Base-by-base conservation (phyloP, 1,139 yeast species). In the Debaryomyces fabryi region DNA sequence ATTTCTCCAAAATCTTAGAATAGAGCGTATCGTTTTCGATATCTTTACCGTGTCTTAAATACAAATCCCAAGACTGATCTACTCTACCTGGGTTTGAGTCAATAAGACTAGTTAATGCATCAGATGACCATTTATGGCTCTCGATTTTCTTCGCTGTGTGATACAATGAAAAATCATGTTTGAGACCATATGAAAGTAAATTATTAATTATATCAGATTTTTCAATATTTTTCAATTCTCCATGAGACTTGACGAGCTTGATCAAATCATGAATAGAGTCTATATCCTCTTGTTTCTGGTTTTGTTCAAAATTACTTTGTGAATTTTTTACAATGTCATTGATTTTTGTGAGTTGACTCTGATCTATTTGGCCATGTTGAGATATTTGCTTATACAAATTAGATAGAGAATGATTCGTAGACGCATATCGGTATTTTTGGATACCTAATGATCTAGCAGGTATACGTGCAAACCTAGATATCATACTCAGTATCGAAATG, bases 61-160 rank as follows among this genome's bases (percentile, higher is more conserved):
- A 64, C 36, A 76, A 56, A 16, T 74, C 78, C 63, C 67, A 62
- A 29, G 74, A 60, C 24, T 60, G 53, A 49, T 63, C 65, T 1
- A 71, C 79, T 49, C 81, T 57, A 16, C 78, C 79, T 0, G 79
- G 79, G 50, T 76, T 76, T 27, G 61, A 54, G 10, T 56, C 52
- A 13, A 76, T 64, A 18, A 73, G 58, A 13, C 63, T 52, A 15
- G 55, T 43, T n/a, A 68, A 51, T n/a, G 68, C 59, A 4, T 51
- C 55, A 6, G 51, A 35, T 1, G 55, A 47, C 35, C 58, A 47
- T 39, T 53, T 48, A 44, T 60, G 64, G 36, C 56, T 59, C 40
- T 46, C 43, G 9, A 51, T 33, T 24, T 63, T 63, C 1, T 52
- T 27, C 7, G 65, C 50, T 23, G 65, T 55, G 54, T 63, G 67